Base-by-base conservation (phyloP, 805 yeast species). In the Zygotorulaspora danielsina region DNA sequence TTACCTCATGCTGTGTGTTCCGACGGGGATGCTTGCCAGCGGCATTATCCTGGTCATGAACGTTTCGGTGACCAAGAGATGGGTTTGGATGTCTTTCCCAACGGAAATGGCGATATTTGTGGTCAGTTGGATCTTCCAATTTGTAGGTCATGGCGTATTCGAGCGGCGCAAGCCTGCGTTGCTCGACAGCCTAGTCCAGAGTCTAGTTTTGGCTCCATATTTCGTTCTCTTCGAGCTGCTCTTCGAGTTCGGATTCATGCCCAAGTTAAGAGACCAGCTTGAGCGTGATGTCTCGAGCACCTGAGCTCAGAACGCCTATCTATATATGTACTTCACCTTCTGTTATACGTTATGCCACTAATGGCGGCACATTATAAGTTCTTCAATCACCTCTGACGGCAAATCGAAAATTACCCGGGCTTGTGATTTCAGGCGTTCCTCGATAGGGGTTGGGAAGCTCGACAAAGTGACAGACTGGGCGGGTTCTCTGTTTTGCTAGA, bases 141-240 rank as follows among this genome's bases (percentile, higher is more conserved):
- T 90, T 60, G 69, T 81, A 35, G 96, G 97, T 3, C 97, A 93
- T 57, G 90, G 84, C 1, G 69, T 74, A 8, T 84, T 78, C 55
- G 98, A 90, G 57, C 72, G 71, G 44, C 70, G 86, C 29, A 84
- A 88, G 0, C 98, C 98, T 0, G 96, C 97, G 0, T 63, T 90
- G 37, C 59, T 86, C 28, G 96, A 89, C 53, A 89, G 81, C 55
- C 66, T 87, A 32, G 65, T 81, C 4, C 97, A 88, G 56, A 93
- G 97, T 4, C 59, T 90, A 13, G 87, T 90, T 0, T 67, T 89
- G 46, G 97, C 97, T 1, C 97, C 97, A 1, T 87, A 76, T 55
- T 89, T 90, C 58, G 95, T 88, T 3, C 66, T 80, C 10, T 85
- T 80, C 59, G 97, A 93, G 59, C 54, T 81, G 2, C 71, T 84